A percentile compares a stretch with the other conserved stretches of the same genome.
Evolutionary conservation across 352 stramenopile genomes (phyloP).

Genomic region (Elongisporangium prolatum): DNA sequence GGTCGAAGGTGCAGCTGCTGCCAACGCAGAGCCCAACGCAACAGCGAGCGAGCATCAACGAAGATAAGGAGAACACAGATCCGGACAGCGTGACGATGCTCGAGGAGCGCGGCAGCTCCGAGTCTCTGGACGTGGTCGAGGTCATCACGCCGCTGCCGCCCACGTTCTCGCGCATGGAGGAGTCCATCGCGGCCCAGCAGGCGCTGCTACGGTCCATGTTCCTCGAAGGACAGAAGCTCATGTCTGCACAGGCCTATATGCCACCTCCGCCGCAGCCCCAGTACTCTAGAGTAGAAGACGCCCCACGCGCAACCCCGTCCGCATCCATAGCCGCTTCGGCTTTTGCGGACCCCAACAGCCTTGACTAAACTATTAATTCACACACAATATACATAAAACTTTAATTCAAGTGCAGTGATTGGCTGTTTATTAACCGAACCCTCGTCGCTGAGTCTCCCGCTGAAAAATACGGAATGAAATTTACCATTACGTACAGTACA

Average conservation of each 20-base stretch:
- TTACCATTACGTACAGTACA: too few species aligned
- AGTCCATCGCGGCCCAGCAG: slow-evolving; percentile 74
- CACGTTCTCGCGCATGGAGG: slow-evolving; percentile 72
- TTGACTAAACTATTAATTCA: background rate
- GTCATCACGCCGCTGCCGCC: slow-evolving; percentile 50
- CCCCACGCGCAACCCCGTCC: background rate
- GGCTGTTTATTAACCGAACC: too few species aligned
- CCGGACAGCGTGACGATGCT: slow-evolving; percentile 15
- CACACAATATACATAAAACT: background rate
- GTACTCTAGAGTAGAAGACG: background rate
- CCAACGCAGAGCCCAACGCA: background rate
- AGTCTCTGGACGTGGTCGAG: slow-evolving; percentile 25
- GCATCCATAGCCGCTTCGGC: background rate
- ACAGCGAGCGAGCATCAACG: background rate
- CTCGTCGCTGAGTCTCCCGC: too few species aligned
- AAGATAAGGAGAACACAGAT: slow-evolving; percentile 10
- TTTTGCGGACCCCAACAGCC: background rate
- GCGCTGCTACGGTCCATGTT: slow-evolving; percentile 67
- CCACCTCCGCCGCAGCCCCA: slow-evolving; percentile 1
- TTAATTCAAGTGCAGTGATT: too few species aligned
- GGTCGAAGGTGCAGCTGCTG: background rate
- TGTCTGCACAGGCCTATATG: slow-evolving; percentile 18
- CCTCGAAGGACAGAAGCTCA: slow-evolving; percentile 73
- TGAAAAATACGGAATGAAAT: too few species aligned
- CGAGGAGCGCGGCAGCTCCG: slow-evolving; percentile 9